phyloP scores from a whole-genome alignment of 768 basidiomycete species.

The Scleroderma bovista region DNA sequence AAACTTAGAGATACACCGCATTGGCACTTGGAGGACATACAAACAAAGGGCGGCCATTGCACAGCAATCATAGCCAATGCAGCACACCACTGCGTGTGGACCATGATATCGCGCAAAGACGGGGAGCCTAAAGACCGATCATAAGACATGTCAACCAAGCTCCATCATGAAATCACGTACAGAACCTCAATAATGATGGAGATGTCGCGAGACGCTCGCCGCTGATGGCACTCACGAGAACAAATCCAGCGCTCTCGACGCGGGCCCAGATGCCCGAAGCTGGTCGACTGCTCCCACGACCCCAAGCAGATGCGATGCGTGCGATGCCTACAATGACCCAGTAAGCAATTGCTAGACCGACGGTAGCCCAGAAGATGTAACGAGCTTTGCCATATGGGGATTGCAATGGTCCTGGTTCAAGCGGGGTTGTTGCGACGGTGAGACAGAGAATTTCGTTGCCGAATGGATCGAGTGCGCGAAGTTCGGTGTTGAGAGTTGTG shows the following conservation, averaged over 20 bases:
- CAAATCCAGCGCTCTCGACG: slow-evolving; percentile 79
- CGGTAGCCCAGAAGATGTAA: slow-evolving; percentile 68
- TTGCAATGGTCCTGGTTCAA: slow-evolving; percentile 49
- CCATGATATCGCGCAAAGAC: slow-evolving; percentile 84
- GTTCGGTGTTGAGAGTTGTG: slow-evolving; percentile 76
- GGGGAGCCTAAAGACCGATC: slow-evolving; percentile 63
- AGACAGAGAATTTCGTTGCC: slow-evolving; percentile 80
- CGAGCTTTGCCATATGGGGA: slow-evolving; percentile 61
- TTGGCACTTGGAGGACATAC: slow-evolving; percentile 40
- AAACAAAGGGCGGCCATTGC: slow-evolving; percentile 89
- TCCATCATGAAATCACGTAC: slow-evolving; percentile 41
- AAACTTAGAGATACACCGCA: slow-evolving; percentile 9
- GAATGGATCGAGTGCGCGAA: slow-evolving; percentile 86
- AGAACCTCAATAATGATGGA: slow-evolving; percentile 84
- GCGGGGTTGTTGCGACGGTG: slow-evolving; percentile 72
- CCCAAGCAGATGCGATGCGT: slow-evolving; percentile 81
- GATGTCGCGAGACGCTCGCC: slow-evolving; percentile 83
- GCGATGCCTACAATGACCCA: slow-evolving; percentile 80
- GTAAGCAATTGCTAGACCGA: slow-evolving; percentile 71
- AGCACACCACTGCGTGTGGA: slow-evolving; percentile 91
- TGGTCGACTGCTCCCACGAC: slow-evolving; percentile 54
- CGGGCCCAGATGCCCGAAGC: slow-evolving; percentile 62
- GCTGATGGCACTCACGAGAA: slow-evolving; percentile 88
- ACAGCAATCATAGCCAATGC: slow-evolving; percentile 90
- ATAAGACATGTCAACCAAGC: slow-evolving; percentile 13